Evolutionary conservation across 2,329 filamentous ascomycete species (phyloP).

Genomic region (Pseudogymnoascus sp.): DNA sequence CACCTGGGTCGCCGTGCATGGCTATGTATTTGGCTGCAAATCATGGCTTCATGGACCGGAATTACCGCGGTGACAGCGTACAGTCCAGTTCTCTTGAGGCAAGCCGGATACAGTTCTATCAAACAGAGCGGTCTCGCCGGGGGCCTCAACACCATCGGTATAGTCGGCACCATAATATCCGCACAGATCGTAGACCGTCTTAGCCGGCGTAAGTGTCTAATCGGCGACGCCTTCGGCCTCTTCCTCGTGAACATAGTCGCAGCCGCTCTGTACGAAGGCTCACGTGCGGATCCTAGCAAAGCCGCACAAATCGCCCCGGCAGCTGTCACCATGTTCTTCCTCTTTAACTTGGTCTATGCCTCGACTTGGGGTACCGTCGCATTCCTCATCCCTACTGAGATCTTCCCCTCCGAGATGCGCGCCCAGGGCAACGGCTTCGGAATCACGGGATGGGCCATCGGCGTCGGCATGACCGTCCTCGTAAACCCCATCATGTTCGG

Average conservation of each 20-base stretch:
- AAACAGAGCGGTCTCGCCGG: slow-evolving; percentile 41
- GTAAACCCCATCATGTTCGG: slow-evolving; percentile 45
- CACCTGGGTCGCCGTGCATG: slow-evolving; percentile 33
- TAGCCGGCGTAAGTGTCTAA: slow-evolving; percentile 37
- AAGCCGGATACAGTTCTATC: slow-evolving; percentile 30
- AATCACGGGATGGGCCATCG: slow-evolving; percentile 51
- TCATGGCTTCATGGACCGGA: slow-evolving; percentile 37
- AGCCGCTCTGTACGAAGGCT: slow-evolving; percentile 29
- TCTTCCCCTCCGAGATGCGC: slow-evolving; percentile 46
- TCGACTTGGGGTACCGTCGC: slow-evolving; percentile 41
- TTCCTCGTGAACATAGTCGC: slow-evolving; percentile 36
- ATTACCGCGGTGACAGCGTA: slow-evolving; percentile 30
- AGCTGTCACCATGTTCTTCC: slow-evolving; percentile 42
- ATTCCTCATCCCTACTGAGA: slow-evolving; percentile 44
- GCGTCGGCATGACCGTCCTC: slow-evolving; percentile 44
- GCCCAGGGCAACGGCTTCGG: slow-evolving; percentile 52
- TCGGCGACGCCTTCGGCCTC: slow-evolving; percentile 38
- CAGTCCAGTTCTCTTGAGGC: slow-evolving; percentile 26
- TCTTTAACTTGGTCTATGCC: slow-evolving; percentile 43
- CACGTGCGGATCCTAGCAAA: slow-evolving; percentile 29
- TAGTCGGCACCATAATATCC: slow-evolving; percentile 41
- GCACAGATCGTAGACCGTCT: slow-evolving; percentile 42
- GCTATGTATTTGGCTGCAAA: slow-evolving; percentile 37
- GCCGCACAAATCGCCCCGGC: slow-evolving; percentile 35
- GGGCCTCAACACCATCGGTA: slow-evolving; percentile 42